Evolutionary conservation across 2,329 filamentous ascomycete genomes (phyloP), one percentile per base, ranked within the genome.

Genomic region (Botrytis elliptica): DNA sequence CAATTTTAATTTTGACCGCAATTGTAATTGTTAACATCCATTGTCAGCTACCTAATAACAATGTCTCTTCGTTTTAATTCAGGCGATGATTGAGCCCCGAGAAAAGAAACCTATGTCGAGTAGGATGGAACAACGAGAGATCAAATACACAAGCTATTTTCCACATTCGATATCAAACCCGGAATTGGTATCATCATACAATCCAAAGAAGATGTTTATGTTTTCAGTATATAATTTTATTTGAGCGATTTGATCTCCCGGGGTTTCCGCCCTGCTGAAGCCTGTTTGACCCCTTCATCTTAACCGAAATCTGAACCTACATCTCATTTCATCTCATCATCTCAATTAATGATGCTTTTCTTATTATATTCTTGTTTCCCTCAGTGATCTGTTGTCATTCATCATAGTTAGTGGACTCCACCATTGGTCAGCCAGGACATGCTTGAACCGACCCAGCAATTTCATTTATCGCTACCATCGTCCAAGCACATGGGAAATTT

Each of bases 401-500:
- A 33, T 33, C 49, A 33, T 25, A 44, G 44, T 33, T 29, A 57
- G 38, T 57, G 38, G 49, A n/a, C 4, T n/a, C 18, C 38, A 25
- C n/a, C 22, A 20, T 69, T 69, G 40, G 62, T 29, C 66, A 42
- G 29, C 46, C 46, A 33, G 14, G 40, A 16, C 46, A 42, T 57
- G n/a, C 12, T 29, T 14, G 60, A 63, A 42, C 12, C 36, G 22
- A 42, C 22, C 60, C 36, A 63, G 40, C 49, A n/a, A 69, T 42
- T 36, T 52, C 49, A 59, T 57, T 57, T 44, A 33, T 59, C 66
- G 36, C 49, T 69, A 69, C 46, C 49, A 57, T 42, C n/a, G 49
- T 57, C 49, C 49, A 57, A 57, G 38, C 66, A 57, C 52, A 57
- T 69, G 49, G 38, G 66, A 69, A 69, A 69, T 69, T 67, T 68